Evolutionary conservation across 352 stramenopile species (phyloP), one percentile per base, ranked within the genome.

Genomic region (Aphanomyces invadans): DNA sequence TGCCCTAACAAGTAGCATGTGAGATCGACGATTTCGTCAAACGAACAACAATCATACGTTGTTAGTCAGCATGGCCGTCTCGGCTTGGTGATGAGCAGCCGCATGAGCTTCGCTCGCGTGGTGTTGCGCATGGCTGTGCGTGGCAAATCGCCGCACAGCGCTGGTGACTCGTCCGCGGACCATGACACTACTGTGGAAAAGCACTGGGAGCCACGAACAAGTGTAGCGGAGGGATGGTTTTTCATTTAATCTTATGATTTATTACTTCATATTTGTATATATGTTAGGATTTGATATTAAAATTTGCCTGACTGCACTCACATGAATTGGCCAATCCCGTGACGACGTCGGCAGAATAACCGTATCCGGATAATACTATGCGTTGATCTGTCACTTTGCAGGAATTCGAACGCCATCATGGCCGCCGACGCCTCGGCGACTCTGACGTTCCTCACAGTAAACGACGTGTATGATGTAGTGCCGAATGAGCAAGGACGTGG

Each of bases 21-120:
- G 26, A 57, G 25, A 46, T 23, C 21, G 26, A 7, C 56, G 9
- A 9, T 65, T 9, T 36, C 56, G 38, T 26, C 33, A 7, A 36
- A 21, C 4, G 28, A 2, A 79, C 79, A 70, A 42, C 36, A 42
- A 7, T 15, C 36, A 15, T 74, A 93, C 85, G 70, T 94, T 90
- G 73, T 88, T 90, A 36, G 83, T 92, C 62, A 94, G 69, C 85
- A 94, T 94, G 44, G 85, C 78, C 2, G 83, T 94, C 81, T 94
- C 85, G 0, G 85, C 55, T 45, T 63, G 31, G 26, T 63, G 55
- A 21, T 63, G 55, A 15, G 26, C 29, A 11, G 55, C 55, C 21
- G 55, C 55, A 49, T 63, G 55, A 19, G 29, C 2, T 23, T 57
- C 49, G 1, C 29, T 57, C 49, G 49, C 49, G 19, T 57, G 49